These are phyloP conservation scores for Phytophthora quininea DNA, from an alignment of 352 stramenopile genomes.

Conservation along the genomic window DNA sequence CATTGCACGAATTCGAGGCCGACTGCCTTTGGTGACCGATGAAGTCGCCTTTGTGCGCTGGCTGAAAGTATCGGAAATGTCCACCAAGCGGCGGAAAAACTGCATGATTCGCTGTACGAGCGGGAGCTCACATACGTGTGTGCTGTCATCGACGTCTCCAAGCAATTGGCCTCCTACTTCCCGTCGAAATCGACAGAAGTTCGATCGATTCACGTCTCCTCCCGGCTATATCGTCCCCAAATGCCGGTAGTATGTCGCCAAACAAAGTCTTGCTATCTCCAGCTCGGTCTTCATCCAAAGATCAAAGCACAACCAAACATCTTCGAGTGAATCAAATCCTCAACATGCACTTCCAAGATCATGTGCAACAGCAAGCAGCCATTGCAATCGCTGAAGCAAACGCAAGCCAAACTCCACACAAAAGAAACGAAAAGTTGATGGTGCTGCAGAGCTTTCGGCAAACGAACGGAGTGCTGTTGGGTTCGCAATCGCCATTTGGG, in stretches of 20 bases:
- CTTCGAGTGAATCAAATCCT: constrained; percentile 48
- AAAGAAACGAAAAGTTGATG: constrained; percentile 29
- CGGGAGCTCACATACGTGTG: constrained; percentile 67
- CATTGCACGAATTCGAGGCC: constrained; percentile 49
- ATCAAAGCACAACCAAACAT: constrained; percentile 16
- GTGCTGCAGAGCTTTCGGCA: constrained; percentile 61
- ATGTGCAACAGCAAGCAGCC: constrained; percentile 30
- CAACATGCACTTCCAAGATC: constrained; percentile 49
- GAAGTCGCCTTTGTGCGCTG: constrained; percentile 63
- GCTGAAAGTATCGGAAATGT: constrained; percentile 61
- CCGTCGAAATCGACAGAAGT: constrained; percentile 11
- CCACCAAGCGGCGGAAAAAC: constrained; percentile 52
- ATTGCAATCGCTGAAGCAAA: constrained; percentile 22
- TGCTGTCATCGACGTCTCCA: constrained; percentile 51
- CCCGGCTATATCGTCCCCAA: constrained; percentile 35
- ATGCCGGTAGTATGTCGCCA: background rate
- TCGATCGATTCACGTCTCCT: constrained; percentile 24
- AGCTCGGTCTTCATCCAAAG: background rate
- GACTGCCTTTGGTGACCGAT: constrained; percentile 51
- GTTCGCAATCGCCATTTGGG: constrained; percentile 41
- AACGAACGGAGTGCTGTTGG: constrained; percentile 45
- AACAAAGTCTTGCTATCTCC: constrained; percentile 29
- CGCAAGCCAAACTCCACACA: constrained; percentile 8
- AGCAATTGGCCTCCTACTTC: constrained; percentile 25
- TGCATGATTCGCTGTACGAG: constrained; percentile 60